Base-by-base conservation (phyloP, 306 rosid genomes). In the Prunus armeniaca region DNA sequence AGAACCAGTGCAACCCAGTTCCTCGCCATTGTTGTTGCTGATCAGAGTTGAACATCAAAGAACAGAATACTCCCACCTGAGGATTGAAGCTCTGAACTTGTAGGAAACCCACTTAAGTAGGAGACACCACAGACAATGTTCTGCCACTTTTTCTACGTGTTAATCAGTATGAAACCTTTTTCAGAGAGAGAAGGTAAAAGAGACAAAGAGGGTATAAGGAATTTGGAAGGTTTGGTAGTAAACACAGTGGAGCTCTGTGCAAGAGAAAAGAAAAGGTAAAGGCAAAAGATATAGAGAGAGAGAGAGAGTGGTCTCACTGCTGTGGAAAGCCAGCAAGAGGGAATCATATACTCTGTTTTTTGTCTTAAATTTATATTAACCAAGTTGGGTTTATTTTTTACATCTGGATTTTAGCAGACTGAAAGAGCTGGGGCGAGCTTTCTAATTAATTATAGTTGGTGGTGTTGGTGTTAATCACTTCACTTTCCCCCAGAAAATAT, bases 11-110 rank as follows among this genome's bases (percentile, higher is more conserved):
- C 77, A 68, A 78, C 72, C 82, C 81, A 72, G 58, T 63, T 80
- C 79, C 78, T 85, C 67, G 45, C 79, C 99, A 91, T 92, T 73
- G 80, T 75, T 74, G 79, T 80, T 74, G 69, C 27, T 77, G 74
- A 50, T 77, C 65, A 34, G 57, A 50, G 61, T 47, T 69, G 64
- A 80, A 51, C 74, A 82, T 47, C 43, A 77, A 78, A 57, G 60
- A 81, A 45, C 73, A 62, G 81, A 88, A 80, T 74, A 79, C 63
- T 83, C 81, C 63, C 57, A 80, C 54, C 50, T 80, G 77, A 73
- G 58, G 86, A 51, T 67, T 65, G 24, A 80, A 83, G 87, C 78
- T 67, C 62, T 68, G 82, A 82, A 73, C 78, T 85, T 80, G 82
- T 49, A 77, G 82, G 69, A 75, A 68, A 77, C 76, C 74, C 80